A percentile compares a stretch with the other conserved stretches of the same genome.
phyloP scores from a whole-genome alignment of 2,329 filamentous ascomycete species.

The Trichophyton simii region DNA sequence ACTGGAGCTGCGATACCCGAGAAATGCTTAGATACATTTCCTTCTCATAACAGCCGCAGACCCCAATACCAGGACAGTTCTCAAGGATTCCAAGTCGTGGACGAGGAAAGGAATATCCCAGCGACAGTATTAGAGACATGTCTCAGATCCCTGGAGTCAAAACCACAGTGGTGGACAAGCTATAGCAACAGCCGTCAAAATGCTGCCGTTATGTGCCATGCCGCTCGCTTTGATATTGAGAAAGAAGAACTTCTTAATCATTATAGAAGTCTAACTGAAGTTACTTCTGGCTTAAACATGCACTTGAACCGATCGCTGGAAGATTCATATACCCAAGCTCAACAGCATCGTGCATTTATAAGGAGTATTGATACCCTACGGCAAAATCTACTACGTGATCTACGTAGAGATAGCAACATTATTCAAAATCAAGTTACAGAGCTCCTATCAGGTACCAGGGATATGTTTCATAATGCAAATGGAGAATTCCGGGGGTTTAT shows the following conservation, averaged over 20 bases:
- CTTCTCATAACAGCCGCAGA: slow-evolving; percentile 15
- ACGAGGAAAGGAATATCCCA: slow-evolving; percentile 7
- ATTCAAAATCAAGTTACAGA: slow-evolving; percentile 18
- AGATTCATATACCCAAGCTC: slow-evolving; percentile 20
- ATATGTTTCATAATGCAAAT: slow-evolving; percentile 17
- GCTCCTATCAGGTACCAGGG: slow-evolving; percentile 19
- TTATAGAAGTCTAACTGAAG: slow-evolving; percentile 28
- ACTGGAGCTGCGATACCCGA: slow-evolving; percentile 40
- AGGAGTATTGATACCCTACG: slow-evolving; percentile 22
- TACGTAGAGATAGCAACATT: slow-evolving; percentile 21
- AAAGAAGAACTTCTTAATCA: slow-evolving; percentile 35
- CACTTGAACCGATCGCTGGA: slow-evolving; percentile 25
- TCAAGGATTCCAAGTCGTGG: slow-evolving; percentile 17
- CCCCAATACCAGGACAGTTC: background rate
- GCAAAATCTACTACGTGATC: slow-evolving; percentile 19
- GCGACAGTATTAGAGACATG: slow-evolving; percentile 36
- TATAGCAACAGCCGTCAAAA: slow-evolving; percentile 52
- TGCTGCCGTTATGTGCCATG: slow-evolving; percentile 50
- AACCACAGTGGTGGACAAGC: slow-evolving; percentile 50
- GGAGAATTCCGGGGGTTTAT: slow-evolving; percentile 13
- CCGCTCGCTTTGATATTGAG: slow-evolving; percentile 46
- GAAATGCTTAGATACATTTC: slow-evolving; percentile 40
- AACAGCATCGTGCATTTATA: slow-evolving; percentile 24
- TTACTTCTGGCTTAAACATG: slow-evolving; percentile 24
- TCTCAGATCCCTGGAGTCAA: slow-evolving; percentile 40